phyloP scores from a whole-genome alignment of 2,329 filamentous ascomycete genomes.

The Nothophoma quercina region DNA sequence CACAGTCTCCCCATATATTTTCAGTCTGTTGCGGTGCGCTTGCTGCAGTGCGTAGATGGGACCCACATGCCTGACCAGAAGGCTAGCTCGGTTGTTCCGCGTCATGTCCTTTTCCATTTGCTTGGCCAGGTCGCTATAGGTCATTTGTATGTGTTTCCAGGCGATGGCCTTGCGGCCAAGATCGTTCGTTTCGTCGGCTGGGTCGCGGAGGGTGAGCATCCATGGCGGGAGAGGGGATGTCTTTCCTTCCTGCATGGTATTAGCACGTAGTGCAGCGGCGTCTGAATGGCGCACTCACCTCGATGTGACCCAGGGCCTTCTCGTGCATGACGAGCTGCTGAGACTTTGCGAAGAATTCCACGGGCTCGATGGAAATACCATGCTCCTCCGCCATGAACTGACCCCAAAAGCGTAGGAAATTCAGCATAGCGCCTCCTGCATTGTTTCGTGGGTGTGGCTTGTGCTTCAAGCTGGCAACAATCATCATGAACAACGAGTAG shows the following conservation, averaged over 20 bases:
- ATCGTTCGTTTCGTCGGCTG: conserved; percentile 65
- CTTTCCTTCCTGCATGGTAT: conserved; percentile 24
- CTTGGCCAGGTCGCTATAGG: conserved; percentile 42
- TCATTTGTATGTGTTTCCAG: conserved; percentile 59
- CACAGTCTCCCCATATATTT: conserved; percentile 20
- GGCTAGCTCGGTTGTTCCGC: conserved; percentile 24
- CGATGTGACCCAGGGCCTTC: conserved; percentile 21
- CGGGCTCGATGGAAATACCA: conserved; percentile 61
- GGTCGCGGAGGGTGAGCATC: conserved; percentile 65
- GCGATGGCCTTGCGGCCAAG: conserved; percentile 59
- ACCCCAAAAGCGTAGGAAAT: conserved; percentile 60
- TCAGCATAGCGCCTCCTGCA: conserved; percentile 55
- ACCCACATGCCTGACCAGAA: conserved; percentile 34
- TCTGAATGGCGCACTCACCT: conserved; percentile 15
- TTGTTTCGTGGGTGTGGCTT: conserved; percentile 43
- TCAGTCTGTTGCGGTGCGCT: conserved; percentile 22
- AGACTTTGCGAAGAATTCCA: conserved; percentile 53
- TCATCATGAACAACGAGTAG: conserved; percentile 65
- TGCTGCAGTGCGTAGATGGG: conserved; percentile 25
- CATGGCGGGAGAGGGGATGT: conserved; percentile 29
- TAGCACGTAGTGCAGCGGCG: conserved; percentile 1
- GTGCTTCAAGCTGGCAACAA: conserved; percentile 62
- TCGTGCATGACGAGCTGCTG: conserved; percentile 28
- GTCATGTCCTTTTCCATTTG: conserved; percentile 24
- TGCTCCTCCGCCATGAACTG: conserved; percentile 54